Percentiles rank a stretch among this genome's conserved stretches.
phyloP scores from a whole-genome alignment of 2,329 filamentous ascomycete genomes.

The Pyrenochaeta sp. region DNA sequence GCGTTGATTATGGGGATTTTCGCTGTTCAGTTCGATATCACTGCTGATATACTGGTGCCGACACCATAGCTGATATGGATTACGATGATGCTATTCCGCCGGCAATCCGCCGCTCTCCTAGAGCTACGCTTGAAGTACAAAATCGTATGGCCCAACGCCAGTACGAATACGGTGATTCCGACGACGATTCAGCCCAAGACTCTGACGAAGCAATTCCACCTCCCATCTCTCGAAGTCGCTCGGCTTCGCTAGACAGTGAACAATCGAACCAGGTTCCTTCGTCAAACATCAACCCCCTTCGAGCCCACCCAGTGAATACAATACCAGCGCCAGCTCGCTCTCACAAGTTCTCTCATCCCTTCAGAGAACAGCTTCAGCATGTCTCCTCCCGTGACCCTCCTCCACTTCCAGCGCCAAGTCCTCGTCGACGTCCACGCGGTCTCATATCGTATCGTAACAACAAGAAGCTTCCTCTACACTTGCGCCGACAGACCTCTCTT shows the following conservation, averaged over 20 bases:
- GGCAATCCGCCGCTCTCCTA: slow-evolving; percentile 29
- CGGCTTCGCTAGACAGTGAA: slow-evolving; percentile 13
- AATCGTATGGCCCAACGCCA: slow-evolving; percentile 21
- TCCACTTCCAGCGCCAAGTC: slow-evolving; percentile 18
- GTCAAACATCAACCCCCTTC: slow-evolving; percentile 29
- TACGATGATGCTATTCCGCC: slow-evolving; percentile 22
- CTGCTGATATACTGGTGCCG: slow-evolving; percentile 10
- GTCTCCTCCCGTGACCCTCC: slow-evolving; percentile 13
- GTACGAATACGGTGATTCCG: slow-evolving; percentile 14
- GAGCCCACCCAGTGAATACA: slow-evolving; percentile 24
- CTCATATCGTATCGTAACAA: slow-evolving; percentile 32
- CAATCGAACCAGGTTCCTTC: slow-evolving; percentile 8
- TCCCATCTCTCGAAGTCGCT: slow-evolving; percentile 24
- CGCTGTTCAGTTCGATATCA: slow-evolving; percentile 1
- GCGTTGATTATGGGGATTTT: slow-evolving; percentile 2
- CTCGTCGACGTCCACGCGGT: slow-evolving; percentile 19
- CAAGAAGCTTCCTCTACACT: slow-evolving; percentile 28
- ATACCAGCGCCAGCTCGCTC: slow-evolving; percentile 10
- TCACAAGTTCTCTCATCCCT: slow-evolving; percentile 30
- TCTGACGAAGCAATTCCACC: slow-evolving; percentile 29
- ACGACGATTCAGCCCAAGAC: slow-evolving; percentile 23
- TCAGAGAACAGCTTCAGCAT: slow-evolving; percentile 20
- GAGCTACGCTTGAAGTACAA: slow-evolving; percentile 25
- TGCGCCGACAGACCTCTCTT: slow-evolving; percentile 37
- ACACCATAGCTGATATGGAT: slow-evolving; percentile 23